A percentile compares a stretch with the other conserved stretches of the same genome.
Evolutionary conservation across 108 stramenopile genomes (phyloP).

Genomic region (Cyclotella cryptica): DNA sequence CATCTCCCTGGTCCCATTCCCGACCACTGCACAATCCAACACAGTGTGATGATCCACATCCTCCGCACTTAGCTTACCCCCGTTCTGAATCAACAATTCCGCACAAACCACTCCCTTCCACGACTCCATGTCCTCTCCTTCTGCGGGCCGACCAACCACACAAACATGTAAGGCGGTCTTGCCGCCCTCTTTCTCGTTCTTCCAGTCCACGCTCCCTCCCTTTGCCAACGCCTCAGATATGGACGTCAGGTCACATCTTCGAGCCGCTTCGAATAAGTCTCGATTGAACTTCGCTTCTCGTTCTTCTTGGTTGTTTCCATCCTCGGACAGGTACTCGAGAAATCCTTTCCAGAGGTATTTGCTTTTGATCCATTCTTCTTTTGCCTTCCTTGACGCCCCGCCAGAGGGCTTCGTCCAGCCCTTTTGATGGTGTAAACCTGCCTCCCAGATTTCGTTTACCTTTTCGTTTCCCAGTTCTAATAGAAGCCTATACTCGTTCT

Average conservation of each 20-base stretch:
- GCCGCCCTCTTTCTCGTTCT: slow-evolving; percentile 63
- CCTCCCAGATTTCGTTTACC: slow-evolving; percentile 86
- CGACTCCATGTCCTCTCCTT: slow-evolving; percentile 31
- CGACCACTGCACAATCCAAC: slow-evolving; percentile 74
- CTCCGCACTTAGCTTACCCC: slow-evolving; percentile 69
- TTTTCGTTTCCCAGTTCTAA: slow-evolving; percentile 75
- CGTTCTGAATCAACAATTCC: slow-evolving; percentile 83
- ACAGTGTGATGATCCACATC: slow-evolving; percentile 68
- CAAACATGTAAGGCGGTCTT: slow-evolving; percentile 74
- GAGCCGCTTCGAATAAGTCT: slow-evolving; percentile 74
- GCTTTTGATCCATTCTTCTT: slow-evolving; percentile 90
- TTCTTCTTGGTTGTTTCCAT: slow-evolving; percentile 63
- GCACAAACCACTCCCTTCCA: slow-evolving; percentile 83
- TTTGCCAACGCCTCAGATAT: slow-evolving; percentile 73
- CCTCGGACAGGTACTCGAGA: slow-evolving; percentile 60
- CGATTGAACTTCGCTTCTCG: slow-evolving; percentile 65
- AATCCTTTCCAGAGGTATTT: slow-evolving; percentile 92
- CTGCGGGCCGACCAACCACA: slow-evolving; percentile 52
- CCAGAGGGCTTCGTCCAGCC: slow-evolving; percentile 82
- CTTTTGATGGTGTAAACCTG: slow-evolving; percentile 74
- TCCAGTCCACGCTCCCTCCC: slow-evolving; percentile 83
- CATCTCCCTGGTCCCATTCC: slow-evolving; percentile 74
- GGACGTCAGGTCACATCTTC: slow-evolving; percentile 60
- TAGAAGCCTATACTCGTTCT: slow-evolving; percentile 66
- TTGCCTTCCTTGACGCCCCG: slow-evolving; percentile 62